A percentile compares a stretch with the other conserved stretches of the same genome.
Conservation (phyloP, 2,329 filamentous ascomycete genomes). For the Sporothrix protearum region DNA sequence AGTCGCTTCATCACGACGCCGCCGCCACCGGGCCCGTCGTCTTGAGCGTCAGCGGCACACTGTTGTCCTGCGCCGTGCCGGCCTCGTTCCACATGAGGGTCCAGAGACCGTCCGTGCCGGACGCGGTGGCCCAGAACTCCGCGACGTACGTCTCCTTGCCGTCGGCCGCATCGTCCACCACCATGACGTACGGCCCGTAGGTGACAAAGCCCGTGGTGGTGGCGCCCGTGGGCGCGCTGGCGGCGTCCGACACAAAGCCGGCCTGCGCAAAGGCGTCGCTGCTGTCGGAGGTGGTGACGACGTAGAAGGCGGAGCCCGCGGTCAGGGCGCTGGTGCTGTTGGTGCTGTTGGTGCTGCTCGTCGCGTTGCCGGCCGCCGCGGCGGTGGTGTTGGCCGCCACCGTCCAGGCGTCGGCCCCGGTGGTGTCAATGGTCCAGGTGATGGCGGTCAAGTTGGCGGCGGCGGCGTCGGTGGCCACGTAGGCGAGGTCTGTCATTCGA, state of each 20-base stretch:
- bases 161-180: neutral
- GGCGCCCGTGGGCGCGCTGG: neutral
- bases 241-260: slow-evolving; percentile 2
- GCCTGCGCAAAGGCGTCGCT: neutral
- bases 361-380: too few relatives aligned
- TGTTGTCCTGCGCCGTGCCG: slow-evolving; percentile 1
- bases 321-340: neutral
- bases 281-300: neutral
- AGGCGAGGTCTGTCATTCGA: slow-evolving; percentile 20
- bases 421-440: slow-evolving; percentile 22
- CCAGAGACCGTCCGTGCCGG: slow-evolving; percentile 18
- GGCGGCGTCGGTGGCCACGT: neutral
- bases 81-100: slow-evolving; percentile 25
- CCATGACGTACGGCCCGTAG: slow-evolving; percentile 22
- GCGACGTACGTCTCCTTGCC: slow-evolving; percentile 2
- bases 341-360: too few relatives aligned
- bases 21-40: neutral
- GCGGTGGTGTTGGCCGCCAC: slow-evolving; percentile 4
- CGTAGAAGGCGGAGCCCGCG: neutral
- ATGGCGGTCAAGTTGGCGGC: slow-evolving; percentile 15
- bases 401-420: slow-evolving; percentile 15
- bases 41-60: neutral
- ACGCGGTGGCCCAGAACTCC: slow-evolving; percentile 21
- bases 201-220: slow-evolving; percentile 16
- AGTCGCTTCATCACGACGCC: too few relatives aligned